phyloP scores from a whole-genome alignment of 139 green algal species.

The Chlorella sp. region DNA sequence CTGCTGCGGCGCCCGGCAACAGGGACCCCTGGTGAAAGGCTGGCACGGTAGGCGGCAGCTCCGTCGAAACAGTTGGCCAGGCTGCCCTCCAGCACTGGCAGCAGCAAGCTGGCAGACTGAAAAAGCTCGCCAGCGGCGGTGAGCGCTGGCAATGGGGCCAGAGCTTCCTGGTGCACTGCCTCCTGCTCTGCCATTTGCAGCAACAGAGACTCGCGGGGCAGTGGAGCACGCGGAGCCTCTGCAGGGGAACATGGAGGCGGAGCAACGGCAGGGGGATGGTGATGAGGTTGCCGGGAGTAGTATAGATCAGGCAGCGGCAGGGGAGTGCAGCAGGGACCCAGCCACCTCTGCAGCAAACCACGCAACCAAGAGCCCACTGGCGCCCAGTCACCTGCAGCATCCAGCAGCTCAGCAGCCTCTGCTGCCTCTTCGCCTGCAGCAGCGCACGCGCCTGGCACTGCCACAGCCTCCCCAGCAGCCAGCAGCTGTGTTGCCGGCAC shows the following conservation, averaged over 20 bases:
- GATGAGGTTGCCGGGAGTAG: too few species aligned
- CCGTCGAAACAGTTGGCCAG: background rate
- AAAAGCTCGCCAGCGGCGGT: slow-evolving; percentile 8
- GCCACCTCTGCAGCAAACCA: too few species aligned
- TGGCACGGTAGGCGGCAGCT: background rate
- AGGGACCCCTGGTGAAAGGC: slow-evolving; percentile 5
- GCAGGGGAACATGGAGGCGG: background rate
- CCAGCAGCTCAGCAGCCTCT: background rate
- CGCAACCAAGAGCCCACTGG: too few species aligned
- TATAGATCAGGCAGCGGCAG: too few species aligned
- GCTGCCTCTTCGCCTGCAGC: background rate
- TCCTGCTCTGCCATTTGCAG: background rate
- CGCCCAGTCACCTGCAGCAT: background rate
- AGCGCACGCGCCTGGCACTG: background rate
- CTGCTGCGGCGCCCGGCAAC: slow-evolving; percentile 6
- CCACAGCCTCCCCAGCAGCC: background rate
- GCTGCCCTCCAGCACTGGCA: background rate
- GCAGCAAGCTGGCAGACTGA: slow-evolving; percentile 4
- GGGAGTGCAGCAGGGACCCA: too few species aligned
- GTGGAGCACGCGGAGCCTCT: background rate
- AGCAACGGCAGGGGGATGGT: too few species aligned
- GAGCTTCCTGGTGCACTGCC: background rate
- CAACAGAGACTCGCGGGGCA: background rate
- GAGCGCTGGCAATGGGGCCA: background rate
- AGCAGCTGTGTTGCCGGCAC: background rate